Evolutionary conservation across 306 rosid species (phyloP).

Genomic region (Citrullus mucosospermus): DNA sequence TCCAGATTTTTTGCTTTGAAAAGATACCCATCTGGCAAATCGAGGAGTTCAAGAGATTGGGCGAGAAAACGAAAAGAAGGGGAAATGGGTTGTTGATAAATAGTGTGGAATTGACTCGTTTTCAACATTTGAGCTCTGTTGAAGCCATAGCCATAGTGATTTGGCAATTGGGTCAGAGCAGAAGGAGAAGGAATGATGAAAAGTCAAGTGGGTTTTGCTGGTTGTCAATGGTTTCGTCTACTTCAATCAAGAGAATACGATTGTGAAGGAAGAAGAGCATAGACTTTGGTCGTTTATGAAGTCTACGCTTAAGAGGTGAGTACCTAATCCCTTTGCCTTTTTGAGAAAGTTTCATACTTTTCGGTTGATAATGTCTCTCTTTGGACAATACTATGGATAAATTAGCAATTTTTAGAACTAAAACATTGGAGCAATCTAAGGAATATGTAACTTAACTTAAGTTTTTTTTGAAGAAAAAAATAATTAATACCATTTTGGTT

Average conservation of each 20-base stretch:
- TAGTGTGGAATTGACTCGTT: neutral
- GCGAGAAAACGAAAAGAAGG: neutral
- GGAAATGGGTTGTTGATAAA: neutral
- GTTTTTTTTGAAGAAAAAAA: too few species aligned
- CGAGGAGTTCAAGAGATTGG: neutral
- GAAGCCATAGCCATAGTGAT: too few species aligned
- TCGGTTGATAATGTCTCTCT: too few species aligned
- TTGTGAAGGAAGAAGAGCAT: neutral
- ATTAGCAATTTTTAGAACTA: too few species aligned
- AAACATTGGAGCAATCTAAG: too few species aligned
- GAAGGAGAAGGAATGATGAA: neutral
- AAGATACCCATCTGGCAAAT: slow-evolving; percentile 43
- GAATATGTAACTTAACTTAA: too few species aligned
- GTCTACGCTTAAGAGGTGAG: neutral
- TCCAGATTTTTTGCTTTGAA: slow-evolving; percentile 39
- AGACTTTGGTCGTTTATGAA: neutral
- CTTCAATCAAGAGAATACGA: neutral
- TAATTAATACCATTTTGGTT: too few species aligned
- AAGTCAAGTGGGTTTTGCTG: neutral
- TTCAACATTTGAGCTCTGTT: neutral
- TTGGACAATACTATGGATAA: too few species aligned
- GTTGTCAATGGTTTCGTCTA: neutral
- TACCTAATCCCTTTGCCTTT: neutral
- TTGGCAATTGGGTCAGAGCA: neutral
- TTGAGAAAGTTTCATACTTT: neutral